Evolutionary conservation across 176 grass and related monocot species (phyloP).

Genomic region (Cenchrus purpureus): DNA sequence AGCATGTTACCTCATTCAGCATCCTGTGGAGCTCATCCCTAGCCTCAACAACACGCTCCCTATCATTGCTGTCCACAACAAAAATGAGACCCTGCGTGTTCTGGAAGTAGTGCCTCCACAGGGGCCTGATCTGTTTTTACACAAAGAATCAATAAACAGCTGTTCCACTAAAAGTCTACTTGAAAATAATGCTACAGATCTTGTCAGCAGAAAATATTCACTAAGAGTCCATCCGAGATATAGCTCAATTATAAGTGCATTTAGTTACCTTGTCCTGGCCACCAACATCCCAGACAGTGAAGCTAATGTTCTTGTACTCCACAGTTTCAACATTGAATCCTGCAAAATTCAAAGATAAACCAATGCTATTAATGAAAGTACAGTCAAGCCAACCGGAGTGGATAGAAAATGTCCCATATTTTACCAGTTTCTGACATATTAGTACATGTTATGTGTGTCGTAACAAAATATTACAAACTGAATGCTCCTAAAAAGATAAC

Average conservation of each 20-base stretch:
- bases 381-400: neutral
- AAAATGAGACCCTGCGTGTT: slow-evolving; percentile 92
- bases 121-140: slow-evolving; percentile 76
- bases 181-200: neutral
- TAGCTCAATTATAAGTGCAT: slow-evolving; percentile 3
- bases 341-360: slow-evolving; percentile 21
- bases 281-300: slow-evolving; percentile 92
- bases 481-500: neutral
- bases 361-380: neutral
- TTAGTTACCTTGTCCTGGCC: slow-evolving; percentile 81
- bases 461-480: neutral
- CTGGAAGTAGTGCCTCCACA: slow-evolving; percentile 97
- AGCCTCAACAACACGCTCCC: slow-evolving; percentile 90
- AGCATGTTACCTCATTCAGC: slow-evolving; percentile 72
- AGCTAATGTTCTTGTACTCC: slow-evolving; percentile 93
- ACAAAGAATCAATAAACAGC: slow-evolving; percentile 8
- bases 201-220: slow-evolving; percentile 17
- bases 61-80: slow-evolving; percentile 92
- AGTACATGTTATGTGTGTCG: neutral
- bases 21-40: slow-evolving; percentile 89
- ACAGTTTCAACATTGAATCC: slow-evolving; percentile 92
- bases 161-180: neutral
- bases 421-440: neutral
- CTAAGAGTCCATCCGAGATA: neutral
- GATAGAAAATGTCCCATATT: neutral